phyloP scores from a whole-genome alignment of 1,284 basidiomycete genomes.

The Ustilago crameri region DNA sequence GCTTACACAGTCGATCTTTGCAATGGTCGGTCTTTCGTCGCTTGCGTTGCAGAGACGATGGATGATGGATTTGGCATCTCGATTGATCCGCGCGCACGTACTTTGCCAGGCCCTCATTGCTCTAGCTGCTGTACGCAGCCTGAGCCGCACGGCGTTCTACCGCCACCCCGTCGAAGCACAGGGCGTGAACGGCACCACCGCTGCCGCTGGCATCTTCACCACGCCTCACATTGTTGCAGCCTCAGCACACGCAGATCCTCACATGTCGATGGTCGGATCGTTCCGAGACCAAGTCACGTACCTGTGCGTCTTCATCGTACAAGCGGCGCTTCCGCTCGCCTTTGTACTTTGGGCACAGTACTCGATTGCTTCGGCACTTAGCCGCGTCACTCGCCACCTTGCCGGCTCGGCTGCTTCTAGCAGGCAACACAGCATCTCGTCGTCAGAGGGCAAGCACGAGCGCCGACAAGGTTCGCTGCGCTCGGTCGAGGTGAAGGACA shows the following conservation, averaged over 20 bases:
- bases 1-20: conserved; percentile 47
- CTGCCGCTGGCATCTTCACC: conserved; percentile 13
- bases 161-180: conserved; percentile 15
- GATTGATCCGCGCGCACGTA: conserved; percentile 50
- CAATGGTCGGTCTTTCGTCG: conserved; percentile 34
- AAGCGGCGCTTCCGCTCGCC: conserved; percentile 48
- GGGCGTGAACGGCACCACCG: conserved; percentile 4
- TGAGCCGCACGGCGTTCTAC: conserved; percentile 40
- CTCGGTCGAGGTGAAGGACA: conserved; percentile 7
- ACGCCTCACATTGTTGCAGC: conserved; percentile 19
- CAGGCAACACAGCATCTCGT: conserved; percentile 1
- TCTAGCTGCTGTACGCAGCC: conserved; percentile 38
- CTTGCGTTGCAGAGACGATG: conserved; percentile 38
- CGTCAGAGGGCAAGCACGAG: not conserved
- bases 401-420: not conserved
- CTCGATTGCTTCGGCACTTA: conserved; percentile 33
- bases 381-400: conserved; percentile 25
- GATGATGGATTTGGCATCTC: conserved; percentile 53
- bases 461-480: conserved; percentile 1
- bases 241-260: conserved; percentile 13
- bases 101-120: conserved; percentile 47
- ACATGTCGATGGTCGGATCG: conserved; percentile 45
- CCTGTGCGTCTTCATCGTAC: conserved; percentile 49
- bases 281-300: conserved; percentile 46
- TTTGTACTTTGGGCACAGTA: conserved; percentile 50